Evolutionary conservation across 2,329 filamentous ascomycete genomes (phyloP).

Genomic region (Didymella exigua): DNA sequence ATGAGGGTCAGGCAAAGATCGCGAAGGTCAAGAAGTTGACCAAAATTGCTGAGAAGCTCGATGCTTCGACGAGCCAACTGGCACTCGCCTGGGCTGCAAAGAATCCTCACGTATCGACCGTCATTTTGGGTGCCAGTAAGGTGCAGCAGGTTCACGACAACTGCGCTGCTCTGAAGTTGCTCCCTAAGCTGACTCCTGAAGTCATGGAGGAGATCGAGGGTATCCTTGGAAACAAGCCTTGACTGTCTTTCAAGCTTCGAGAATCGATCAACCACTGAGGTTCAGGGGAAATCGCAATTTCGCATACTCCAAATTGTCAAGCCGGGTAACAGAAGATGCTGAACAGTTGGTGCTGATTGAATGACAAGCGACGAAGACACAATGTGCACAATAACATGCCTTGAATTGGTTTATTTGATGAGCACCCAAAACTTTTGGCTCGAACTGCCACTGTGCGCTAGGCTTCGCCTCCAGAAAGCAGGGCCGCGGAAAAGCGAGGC

Average conservation of each 20-base stretch:
- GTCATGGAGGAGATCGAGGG: constrained; percentile 49
- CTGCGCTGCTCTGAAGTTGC: constrained; percentile 53
- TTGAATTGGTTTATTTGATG: not conserved
- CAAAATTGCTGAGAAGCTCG: constrained; percentile 57
- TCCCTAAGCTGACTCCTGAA: constrained; percentile 48
- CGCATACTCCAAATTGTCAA: not conserved
- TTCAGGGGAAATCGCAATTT: not conserved
- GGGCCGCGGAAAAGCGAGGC: not conserved
- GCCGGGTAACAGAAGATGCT: not conserved
- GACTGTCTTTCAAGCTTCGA: constrained; percentile 20
- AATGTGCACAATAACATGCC: not conserved
- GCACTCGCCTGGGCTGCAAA: constrained; percentile 65
- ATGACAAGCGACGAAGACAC: not conserved
- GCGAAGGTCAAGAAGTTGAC: constrained; percentile 63
- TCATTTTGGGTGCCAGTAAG: constrained; percentile 62
- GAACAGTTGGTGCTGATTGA: not conserved
- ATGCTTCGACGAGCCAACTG: constrained; percentile 57
- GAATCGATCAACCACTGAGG: not conserved
- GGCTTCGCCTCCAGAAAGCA: not conserved
- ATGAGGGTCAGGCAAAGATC: constrained; percentile 59
- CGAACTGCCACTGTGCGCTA: not conserved
- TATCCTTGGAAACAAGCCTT: constrained; percentile 49
- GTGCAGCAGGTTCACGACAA: constrained; percentile 58
- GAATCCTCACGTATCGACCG: constrained; percentile 63
- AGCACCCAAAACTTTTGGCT: not conserved